Evolutionary conservation across 2,329 filamentous ascomycete species (phyloP), one percentile per base, ranked within the genome.

Genomic region (Monosporascus ibericus): DNA sequence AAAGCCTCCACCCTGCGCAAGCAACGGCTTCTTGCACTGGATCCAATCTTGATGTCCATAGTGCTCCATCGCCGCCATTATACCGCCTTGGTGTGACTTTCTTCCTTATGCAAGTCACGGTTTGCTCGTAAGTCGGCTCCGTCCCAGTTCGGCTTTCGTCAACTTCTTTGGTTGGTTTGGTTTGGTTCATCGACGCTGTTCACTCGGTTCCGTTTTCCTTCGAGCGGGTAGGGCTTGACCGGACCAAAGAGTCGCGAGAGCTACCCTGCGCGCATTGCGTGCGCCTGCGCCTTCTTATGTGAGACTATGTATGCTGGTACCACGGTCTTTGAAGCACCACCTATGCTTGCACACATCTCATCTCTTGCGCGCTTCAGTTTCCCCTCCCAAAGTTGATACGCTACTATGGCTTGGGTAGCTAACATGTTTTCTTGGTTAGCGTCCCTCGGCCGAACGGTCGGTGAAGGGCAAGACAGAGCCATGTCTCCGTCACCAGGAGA

Each of bases 401-500:
- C 44, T 46, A 38, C 36, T n/a, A 44, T 51, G 54, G 48, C 48
- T 34, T 51, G 27, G n/a, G 50, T 42, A 51, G 62, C 71, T 74
- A 60, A 75, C 62, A 73, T 75, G 72, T 64, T 73, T 51, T 69
- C 69, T 54, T 68, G 68, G 58, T 63, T 73, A 75, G 73, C 68
- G 63, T 73, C 70, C 57, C 63, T 71, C 53, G 72, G 73, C 67
- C 71, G 71, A 56, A 65, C 63, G 68, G 71, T 69, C 67, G 65
- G 64, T 59, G 68, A 72, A 61, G 66, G 68, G 58, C 66, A 57
- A 59, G 52, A 55, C 50, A 60, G 73, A 60, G 74, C 75, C 74
- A 86, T 86, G 82, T 77, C 82, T 71, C 79, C 80, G 55, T 75
- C 76, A 63, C 71, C 77, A 60, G 79, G 79, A 73, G 81, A 85